phyloP scores from a whole-genome alignment of 768 basidiomycete genomes.

The Paxillus involutus region DNA sequence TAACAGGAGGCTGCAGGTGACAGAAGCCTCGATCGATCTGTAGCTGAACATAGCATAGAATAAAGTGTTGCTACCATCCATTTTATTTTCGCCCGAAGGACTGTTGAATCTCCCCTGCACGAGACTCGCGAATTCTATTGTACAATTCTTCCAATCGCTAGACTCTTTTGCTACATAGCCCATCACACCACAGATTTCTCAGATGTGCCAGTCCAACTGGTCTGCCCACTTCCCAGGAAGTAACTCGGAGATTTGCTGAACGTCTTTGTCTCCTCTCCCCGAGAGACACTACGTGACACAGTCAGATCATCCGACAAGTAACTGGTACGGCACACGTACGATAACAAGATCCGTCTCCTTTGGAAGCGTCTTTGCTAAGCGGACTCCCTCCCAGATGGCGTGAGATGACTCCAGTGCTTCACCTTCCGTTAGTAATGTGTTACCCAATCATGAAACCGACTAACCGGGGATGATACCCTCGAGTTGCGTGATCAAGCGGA shows the following conservation, averaged over 20 bases:
- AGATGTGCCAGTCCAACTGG: conserved; percentile 88
- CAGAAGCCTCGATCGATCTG: no score
- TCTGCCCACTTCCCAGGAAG: conserved; percentile 94
- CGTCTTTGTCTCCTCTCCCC: conserved; percentile 97
- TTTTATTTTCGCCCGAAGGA: no score
- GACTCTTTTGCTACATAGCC: no score
- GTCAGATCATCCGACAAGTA: conserved; percentile 9
- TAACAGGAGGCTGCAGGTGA: no score
- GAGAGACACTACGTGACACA: conserved; percentile 68
- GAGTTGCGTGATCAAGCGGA: conserved; percentile 85
- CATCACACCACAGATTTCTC: conserved; percentile 1
- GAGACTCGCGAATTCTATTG: no score
- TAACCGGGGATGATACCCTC: conserved; percentile 97
- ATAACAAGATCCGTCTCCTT: conserved; percentile 89
- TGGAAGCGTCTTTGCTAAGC: conserved; percentile 79
- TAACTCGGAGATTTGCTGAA: conserved; percentile 92
- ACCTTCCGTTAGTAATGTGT: conserved; percentile 5
- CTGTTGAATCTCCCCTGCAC: no score
- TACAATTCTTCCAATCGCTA: no score
- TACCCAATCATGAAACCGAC: conserved; percentile 14
- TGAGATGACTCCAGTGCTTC: conserved; percentile 93
- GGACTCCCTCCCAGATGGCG: conserved; percentile 91
- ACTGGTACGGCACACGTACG: conserved; percentile 49
- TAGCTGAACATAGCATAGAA: no score
- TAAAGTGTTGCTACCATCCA: no score